phyloP scores from a whole-genome alignment of 2,329 filamentous ascomycete species.

The Furcasterigmium furcatum region DNA sequence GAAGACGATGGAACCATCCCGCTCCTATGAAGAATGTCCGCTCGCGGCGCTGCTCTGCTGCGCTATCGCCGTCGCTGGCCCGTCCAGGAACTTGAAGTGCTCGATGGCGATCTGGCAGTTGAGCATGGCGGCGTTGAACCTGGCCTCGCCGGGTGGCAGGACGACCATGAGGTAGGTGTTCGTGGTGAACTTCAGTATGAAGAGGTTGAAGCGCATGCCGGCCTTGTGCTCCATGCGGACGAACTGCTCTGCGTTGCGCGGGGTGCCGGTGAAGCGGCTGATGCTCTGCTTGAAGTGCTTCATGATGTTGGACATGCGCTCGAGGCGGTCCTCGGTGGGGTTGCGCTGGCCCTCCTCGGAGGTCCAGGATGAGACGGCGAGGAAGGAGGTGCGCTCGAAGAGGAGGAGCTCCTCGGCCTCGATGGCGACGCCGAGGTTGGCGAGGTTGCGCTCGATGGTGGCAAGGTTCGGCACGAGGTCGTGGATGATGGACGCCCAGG shows the following conservation, averaged over 20 bases:
- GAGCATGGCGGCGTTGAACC: constrained; percentile 85
- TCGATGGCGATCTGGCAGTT: constrained; percentile 86
- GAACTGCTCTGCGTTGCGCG: constrained; percentile 79
- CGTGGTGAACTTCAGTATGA: constrained; percentile 92
- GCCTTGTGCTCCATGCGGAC: constrained; percentile 79
- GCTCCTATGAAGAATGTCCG: no score
- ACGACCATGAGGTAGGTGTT: constrained; percentile 96
- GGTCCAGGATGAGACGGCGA: constrained; percentile 92
- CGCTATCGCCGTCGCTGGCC: constrained; percentile 25
- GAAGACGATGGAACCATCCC: no score
- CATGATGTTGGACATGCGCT: constrained; percentile 93
- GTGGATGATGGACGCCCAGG: constrained; percentile 98
- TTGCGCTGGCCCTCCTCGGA: constrained; percentile 72
- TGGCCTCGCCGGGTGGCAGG: constrained; percentile 84
- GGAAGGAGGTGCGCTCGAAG: constrained; percentile 93
- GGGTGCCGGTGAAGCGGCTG: constrained; percentile 73
- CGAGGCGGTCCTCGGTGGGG: constrained; percentile 88
- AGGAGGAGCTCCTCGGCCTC: constrained; percentile 91
- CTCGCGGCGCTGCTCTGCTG: not conserved
- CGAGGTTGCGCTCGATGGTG: constrained; percentile 83
- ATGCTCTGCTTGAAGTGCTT: constrained; percentile 94
- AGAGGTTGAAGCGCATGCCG: constrained; percentile 78
- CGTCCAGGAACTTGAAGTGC: constrained; percentile 70
- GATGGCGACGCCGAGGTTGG: constrained; percentile 77
- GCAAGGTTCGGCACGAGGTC: constrained; percentile 92